Evolutionary conservation across 148 eudicot species (phyloP).

Genomic region (Agrostemma githago): DNA sequence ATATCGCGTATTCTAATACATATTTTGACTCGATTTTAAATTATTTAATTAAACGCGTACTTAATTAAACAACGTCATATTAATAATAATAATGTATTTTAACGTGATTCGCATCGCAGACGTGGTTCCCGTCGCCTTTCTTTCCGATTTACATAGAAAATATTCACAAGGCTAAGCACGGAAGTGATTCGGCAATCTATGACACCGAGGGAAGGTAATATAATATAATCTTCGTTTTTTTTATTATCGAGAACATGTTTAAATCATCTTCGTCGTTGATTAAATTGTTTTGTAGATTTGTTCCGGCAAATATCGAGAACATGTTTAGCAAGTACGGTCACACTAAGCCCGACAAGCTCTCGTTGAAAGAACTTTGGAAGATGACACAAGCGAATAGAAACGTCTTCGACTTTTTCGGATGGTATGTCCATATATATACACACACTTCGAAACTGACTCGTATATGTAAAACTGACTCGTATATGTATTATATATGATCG

Average conservation of each 20-base stretch:
- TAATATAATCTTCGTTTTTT: too few species aligned
- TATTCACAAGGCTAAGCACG: slow-evolving; percentile 69
- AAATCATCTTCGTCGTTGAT: too few species aligned
- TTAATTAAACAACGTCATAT: too few species aligned
- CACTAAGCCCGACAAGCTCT: slow-evolving; percentile 54
- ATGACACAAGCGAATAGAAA: slow-evolving; percentile 69
- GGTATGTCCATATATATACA: slow-evolving; percentile 28
- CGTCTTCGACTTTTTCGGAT: slow-evolving; percentile 62
- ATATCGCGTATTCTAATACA: background rate
- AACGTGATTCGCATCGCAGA: slow-evolving; percentile 28
- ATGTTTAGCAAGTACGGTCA: slow-evolving; percentile 64
- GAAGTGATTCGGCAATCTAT: slow-evolving; percentile 60
- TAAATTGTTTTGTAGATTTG: slow-evolving; percentile 33
- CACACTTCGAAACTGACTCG: background rate
- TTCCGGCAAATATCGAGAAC: slow-evolving; percentile 66
- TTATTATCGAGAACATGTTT: too few species aligned
- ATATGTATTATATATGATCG: background rate
- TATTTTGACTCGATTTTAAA: background rate
- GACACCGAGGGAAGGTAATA: slow-evolving; percentile 81
- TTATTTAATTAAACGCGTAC: background rate
- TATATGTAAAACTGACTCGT: background rate
- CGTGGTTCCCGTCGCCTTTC: slow-evolving; percentile 63
- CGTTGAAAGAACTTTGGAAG: slow-evolving; percentile 51
- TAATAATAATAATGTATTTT: too few species aligned
- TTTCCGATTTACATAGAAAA: slow-evolving; percentile 58